Conservation (phyloP, 148 eudicot genomes). For the Hydrangea macrophylla region DNA sequence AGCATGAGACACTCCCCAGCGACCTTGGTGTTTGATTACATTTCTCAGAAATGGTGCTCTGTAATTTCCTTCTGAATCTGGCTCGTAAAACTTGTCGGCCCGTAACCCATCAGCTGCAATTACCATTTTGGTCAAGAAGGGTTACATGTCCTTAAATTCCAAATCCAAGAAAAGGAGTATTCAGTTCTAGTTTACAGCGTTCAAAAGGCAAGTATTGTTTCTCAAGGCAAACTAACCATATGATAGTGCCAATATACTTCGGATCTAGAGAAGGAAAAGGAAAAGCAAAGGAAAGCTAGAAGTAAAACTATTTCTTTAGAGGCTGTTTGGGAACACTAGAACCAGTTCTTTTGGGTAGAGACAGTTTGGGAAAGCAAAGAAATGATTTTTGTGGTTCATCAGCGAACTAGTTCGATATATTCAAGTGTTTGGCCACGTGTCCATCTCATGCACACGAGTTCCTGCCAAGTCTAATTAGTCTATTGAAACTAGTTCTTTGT, state of each 20-base stretch:
- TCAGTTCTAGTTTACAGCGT: background rate
- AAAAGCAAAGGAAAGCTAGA: too few relatives aligned
- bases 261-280: too few relatives aligned
- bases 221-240: background rate
- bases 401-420: too few relatives aligned
- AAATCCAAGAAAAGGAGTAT: background rate
- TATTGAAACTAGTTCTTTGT: too few relatives aligned
- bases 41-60: slow-evolving; percentile 93
- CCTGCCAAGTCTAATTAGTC: too few relatives aligned
- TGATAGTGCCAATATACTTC: too few relatives aligned
- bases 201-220: background rate
- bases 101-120: slow-evolving; percentile 93
- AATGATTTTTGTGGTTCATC: too few relatives aligned
- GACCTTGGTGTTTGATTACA: slow-evolving; percentile 73
- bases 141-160: background rate
- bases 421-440: too few relatives aligned
- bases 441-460: too few relatives aligned
- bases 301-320: background rate
- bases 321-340: too few relatives aligned
- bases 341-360: too few relatives aligned
- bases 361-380: too few relatives aligned
- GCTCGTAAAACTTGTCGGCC: slow-evolving; percentile 95
- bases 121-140: slow-evolving; percentile 3
- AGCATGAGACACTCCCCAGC: slow-evolving; percentile 99
- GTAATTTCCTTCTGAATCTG: slow-evolving; percentile 70